phyloP scores from a whole-genome alignment of 371 early-diverging fungal genomes.

The Zychaea mexicana region DNA sequence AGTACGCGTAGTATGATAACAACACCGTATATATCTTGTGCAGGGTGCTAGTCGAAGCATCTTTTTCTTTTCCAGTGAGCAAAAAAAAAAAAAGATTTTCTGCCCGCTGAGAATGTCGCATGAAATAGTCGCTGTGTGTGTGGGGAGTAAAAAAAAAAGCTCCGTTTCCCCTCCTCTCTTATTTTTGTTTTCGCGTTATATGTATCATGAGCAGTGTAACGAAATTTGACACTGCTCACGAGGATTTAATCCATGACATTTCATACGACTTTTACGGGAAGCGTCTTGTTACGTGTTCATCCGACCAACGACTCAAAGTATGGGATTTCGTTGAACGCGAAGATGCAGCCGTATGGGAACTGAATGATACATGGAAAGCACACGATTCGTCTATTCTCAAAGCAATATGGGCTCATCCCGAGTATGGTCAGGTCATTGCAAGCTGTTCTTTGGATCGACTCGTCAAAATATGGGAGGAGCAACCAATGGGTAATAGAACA shows the following conservation, averaged over 20 bases:
- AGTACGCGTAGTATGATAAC: background rate
- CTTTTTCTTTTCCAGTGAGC: too few species aligned
- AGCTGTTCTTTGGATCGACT: constrained; percentile 91
- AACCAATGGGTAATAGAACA: constrained; percentile 61
- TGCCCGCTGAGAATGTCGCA: background rate
- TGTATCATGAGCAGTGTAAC: constrained; percentile 27
- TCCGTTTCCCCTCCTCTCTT: background rate
- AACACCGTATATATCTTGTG: background rate
- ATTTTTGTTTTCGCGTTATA: too few species aligned
- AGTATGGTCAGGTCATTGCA: constrained; percentile 91
- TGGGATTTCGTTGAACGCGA: constrained; percentile 77
- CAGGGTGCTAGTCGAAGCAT: background rate
- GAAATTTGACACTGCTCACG: constrained; percentile 57
- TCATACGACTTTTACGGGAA: constrained; percentile 93
- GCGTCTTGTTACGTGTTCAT: constrained; percentile 86
- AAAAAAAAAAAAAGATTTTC: background rate
- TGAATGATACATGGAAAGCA: constrained; percentile 89
- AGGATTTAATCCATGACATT: constrained; percentile 51
- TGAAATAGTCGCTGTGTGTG: background rate
- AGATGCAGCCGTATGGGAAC: constrained; percentile 73
- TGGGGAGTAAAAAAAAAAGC: background rate
- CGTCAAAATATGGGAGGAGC: constrained; percentile 92
- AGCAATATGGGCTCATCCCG: constrained; percentile 92
- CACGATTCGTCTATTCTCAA: constrained; percentile 88
- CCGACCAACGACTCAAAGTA: constrained; percentile 92